A percentile compares a stretch with the other conserved stretches of the same genome.
Conservation (phyloP, 2,329 filamentous ascomycete species). For the Pseudogymnoascus sp. region DNA sequence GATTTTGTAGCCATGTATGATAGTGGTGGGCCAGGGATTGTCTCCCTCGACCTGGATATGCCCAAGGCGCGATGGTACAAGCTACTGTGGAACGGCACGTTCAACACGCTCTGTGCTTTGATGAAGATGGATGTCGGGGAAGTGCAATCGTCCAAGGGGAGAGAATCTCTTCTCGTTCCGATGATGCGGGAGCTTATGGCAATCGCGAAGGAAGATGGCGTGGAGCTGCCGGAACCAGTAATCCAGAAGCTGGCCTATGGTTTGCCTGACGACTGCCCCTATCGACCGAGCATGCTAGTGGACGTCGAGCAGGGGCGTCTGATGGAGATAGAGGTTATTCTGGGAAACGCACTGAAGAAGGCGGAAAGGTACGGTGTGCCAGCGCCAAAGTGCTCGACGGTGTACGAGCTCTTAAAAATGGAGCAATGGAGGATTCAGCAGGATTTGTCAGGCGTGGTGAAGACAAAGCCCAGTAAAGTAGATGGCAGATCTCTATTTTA, state of each 20-base stretch:
- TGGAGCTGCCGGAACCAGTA: conserved; percentile 19
- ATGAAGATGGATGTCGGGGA: conserved; percentile 19
- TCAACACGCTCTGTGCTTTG: conserved; percentile 20
- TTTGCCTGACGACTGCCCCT: conserved; percentile 10
- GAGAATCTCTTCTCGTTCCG: conserved; percentile 22
- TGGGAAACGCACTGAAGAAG: conserved; percentile 47
- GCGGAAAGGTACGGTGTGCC: conserved; percentile 43
- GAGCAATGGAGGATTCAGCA: conserved; percentile 36
- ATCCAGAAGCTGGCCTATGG: conserved; percentile 12
- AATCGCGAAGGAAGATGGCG: conserved; percentile 20
- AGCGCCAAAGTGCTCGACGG: conserved; percentile 45
- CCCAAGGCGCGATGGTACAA: conserved; percentile 22
- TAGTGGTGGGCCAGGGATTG: conserved; percentile 19
- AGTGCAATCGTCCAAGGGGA: conserved; percentile 20
- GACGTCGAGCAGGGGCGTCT: conserved; percentile 46
- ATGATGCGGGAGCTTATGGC: conserved; percentile 25
- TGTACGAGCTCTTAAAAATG: conserved; percentile 48
- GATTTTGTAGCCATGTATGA: conserved; percentile 21
- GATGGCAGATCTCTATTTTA: conserved; percentile 4
- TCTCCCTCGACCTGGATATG: conserved; percentile 20
- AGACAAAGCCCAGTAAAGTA: not conserved
- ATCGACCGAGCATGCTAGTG: conserved; percentile 39
- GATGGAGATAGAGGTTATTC: conserved; percentile 50
- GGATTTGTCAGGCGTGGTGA: not conserved
- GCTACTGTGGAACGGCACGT: conserved; percentile 23